These are phyloP conservation scores for Solanum clarkiae DNA, from an alignment of 257 asterid species.

Conservation along the genomic window DNA sequence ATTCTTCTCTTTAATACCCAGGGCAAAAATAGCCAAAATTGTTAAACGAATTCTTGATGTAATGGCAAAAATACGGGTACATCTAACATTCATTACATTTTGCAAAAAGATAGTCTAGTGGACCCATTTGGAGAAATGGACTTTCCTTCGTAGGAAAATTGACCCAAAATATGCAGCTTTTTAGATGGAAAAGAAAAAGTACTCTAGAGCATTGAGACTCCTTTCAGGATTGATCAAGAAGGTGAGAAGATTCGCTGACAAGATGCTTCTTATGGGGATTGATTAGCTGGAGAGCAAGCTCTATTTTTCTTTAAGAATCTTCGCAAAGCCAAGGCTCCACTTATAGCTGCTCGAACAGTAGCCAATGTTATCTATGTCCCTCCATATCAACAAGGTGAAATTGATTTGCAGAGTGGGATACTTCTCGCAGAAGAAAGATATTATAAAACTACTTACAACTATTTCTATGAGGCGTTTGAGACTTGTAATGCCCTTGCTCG, in stretches of 20 bases:
- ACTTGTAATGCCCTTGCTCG: constrained; percentile 23
- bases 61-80: constrained; percentile 27
- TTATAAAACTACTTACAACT: constrained; percentile 27
- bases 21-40: constrained; percentile 31
- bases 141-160: constrained; percentile 27
- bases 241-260: constrained; percentile 31
- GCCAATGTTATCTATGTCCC: constrained; percentile 30
- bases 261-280: constrained; percentile 30
- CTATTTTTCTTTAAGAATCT: constrained; percentile 28
- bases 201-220: constrained; percentile 21
- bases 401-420: constrained; percentile 37
- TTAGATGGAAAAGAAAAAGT: constrained; percentile 28
- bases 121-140: constrained; percentile 29
- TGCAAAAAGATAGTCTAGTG: constrained; percentile 33
- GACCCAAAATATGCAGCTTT: constrained; percentile 30
- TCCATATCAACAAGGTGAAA: constrained; percentile 28
- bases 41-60: constrained; percentile 24
- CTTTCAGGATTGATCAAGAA: constrained; percentile 26
- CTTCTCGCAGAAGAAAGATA: constrained; percentile 34
- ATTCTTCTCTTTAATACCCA: constrained; percentile 30
- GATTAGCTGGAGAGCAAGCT: constrained; percentile 34
- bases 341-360: constrained; percentile 27
- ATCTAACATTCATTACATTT: constrained; percentile 22
- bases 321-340: constrained; percentile 28
- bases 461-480: constrained; percentile 27